Percentiles rank a stretch among this genome's conserved stretches.
These are phyloP conservation scores for Sporobolomyces pararoseus DNA, from an alignment of 768 basidiomycete species.

Conservation along the genomic window DNA sequence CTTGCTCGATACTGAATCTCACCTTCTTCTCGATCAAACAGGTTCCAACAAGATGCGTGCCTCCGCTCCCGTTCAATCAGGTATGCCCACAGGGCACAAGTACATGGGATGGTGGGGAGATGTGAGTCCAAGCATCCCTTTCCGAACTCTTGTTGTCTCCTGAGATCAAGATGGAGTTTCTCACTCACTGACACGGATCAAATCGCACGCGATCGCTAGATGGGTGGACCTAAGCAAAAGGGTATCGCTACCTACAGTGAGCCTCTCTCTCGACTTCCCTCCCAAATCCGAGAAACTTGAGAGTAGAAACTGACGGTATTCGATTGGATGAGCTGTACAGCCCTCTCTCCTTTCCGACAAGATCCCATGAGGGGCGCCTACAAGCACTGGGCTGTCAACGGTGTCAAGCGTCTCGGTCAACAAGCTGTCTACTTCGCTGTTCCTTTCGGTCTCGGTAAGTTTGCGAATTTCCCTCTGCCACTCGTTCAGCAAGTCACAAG, in stretches of 20 bases:
- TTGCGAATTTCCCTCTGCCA: neutral
- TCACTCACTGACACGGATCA: neutral
- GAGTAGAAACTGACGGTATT: neutral
- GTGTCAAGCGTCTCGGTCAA: conserved; percentile 67
- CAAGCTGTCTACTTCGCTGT: conserved; percentile 74
- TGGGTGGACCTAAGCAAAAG: conserved; percentile 64
- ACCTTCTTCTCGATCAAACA: conserved; percentile 42
- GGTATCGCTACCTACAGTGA: conserved; percentile 77
- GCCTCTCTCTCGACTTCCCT: conserved; percentile 48
- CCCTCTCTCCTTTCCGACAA: conserved; percentile 75
- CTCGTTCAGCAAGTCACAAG: too few species aligned
- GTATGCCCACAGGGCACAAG: conserved; percentile 74
- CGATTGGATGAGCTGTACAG: conserved; percentile 52
- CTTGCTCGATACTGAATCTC: too few species aligned
- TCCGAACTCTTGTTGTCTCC: neutral
- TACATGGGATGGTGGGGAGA: conserved; percentile 83
- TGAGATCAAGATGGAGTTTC: too few species aligned
- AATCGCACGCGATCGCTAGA: conserved; percentile 47
- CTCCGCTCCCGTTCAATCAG: conserved; percentile 60
- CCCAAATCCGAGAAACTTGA: too few species aligned
- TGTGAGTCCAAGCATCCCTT: conserved; percentile 6
- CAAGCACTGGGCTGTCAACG: conserved; percentile 77
- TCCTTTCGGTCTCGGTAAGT: conserved; percentile 73
- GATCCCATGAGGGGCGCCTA: conserved; percentile 68
- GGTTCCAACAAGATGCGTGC: conserved; percentile 59